phyloP scores from a whole-genome alignment of 2,329 filamentous ascomycete species.

The Fusarium napiforme region DNA sequence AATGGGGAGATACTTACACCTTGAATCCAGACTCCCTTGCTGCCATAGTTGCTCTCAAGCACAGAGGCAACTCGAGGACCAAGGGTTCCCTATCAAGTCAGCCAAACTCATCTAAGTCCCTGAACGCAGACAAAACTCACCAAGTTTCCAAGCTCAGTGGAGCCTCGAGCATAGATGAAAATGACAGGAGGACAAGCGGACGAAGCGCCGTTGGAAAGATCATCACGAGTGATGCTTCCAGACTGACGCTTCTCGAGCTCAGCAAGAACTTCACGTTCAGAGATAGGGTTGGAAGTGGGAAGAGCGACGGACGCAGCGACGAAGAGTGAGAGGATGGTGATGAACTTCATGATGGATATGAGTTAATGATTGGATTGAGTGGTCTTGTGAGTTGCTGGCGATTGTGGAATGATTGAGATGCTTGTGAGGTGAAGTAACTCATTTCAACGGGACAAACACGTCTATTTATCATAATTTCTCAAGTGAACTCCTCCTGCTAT shows the following conservation, averaged over 20 bases:
- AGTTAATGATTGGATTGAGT: neutral
- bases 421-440: neutral
- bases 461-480: constrained; percentile 6
- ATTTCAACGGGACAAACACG: neutral
- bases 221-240: constrained; percentile 36
- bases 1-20: constrained; percentile 47
- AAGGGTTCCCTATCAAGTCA: constrained; percentile 38
- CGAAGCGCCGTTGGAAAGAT: constrained; percentile 44
- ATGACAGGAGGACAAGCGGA: constrained; percentile 50
- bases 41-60: constrained; percentile 44
- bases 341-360: constrained; percentile 30
- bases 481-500: too few relatives aligned
- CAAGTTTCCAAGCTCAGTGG: constrained; percentile 53
- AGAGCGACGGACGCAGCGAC: constrained; percentile 18
- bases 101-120: rapidly evolving
- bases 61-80: constrained; percentile 46
- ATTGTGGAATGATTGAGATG: neutral
- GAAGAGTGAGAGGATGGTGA: constrained; percentile 16
- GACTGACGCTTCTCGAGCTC: constrained; percentile 10
- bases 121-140: constrained; percentile 23
- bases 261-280: constrained; percentile 14
- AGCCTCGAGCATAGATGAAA: constrained; percentile 54
- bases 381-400: neutral
- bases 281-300: neutral
- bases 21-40: constrained; percentile 53